Base-by-base conservation (phyloP, 208 protist genomes). In the Crithidia sp. region DNA sequence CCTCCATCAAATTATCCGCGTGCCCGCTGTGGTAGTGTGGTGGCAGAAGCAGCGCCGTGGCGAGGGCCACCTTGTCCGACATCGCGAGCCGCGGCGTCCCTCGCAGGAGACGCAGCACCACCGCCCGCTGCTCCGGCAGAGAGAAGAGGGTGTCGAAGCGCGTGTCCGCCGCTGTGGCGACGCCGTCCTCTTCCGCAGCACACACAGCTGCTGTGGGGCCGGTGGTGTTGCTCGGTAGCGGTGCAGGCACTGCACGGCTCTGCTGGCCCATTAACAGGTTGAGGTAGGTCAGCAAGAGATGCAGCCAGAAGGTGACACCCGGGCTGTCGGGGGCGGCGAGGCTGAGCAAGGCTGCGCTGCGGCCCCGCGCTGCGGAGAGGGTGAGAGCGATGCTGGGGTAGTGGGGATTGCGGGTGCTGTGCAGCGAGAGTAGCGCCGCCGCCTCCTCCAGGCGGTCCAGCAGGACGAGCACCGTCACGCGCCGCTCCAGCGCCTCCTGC, bases 401-500 rank as follows among this genome's bases (percentile, higher is more conserved):
- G 17, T 86, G 72, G 12, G 82, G 73, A 65, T 92, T 81, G 57
- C 67, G 66, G 13, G 68, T 49, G 64, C 71, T 78, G 80, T 91
- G 79, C 68, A 77, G 67, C 9, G 75, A 71, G 3, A 96, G 76
- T 65, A 96, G 62, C 71, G 83, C 62, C 13, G 86, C 77, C 2
- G 91, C 91, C 44, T 88, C 83, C 2, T 67, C 70, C 7, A 90
- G 68, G 2, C 67, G 74, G 28, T 79, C 81, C 73, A 93, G 74
- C 50, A 89, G 73, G 9, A 89, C 77, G 17, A 94, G 81, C 68
- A 96, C 75, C 55, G 86, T 82, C 37, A 89, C 87, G 17, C 89
- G 87, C 28, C 92, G 87, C 76, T 96, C 92, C 61, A 96, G 74
- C 65, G 86, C 86, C 59, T 92, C 89, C 59, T 93, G 85, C 43